Evolutionary conservation across 1,139 yeast species (phyloP).

Genomic region (Hyphopichia wangnamkhiaoensis): DNA sequence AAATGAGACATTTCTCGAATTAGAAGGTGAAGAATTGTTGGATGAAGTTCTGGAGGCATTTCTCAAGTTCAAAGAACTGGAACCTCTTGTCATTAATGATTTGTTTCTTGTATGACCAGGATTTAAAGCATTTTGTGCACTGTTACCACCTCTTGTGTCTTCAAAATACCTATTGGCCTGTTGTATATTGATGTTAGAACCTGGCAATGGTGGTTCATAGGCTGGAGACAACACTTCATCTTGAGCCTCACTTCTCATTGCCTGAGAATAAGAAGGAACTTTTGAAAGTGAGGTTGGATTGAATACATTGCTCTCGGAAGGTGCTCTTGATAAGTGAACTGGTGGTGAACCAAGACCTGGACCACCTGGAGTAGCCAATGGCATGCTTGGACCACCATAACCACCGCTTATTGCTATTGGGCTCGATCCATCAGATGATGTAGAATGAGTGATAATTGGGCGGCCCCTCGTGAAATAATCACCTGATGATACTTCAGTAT

Average conservation of each 20-base stretch:
- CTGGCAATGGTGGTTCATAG: conserved; percentile 58
- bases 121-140: conserved; percentile 7
- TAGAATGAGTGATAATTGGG: conserved; percentile 8
- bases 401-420: conserved; percentile 6
- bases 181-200: conserved; percentile 34
- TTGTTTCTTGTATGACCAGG: conserved; percentile 9
- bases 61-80: conserved; percentile 21
- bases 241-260: conserved; percentile 51
- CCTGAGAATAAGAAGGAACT: conserved; percentile 85
- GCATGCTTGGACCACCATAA: conserved; percentile 3
- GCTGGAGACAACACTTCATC: conserved; percentile 62
- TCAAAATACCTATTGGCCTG: conserved; percentile 27
- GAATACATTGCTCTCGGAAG: conserved; percentile 37
- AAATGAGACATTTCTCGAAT: conserved; percentile 30
- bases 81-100: conserved; percentile 19
- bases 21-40: conserved; percentile 27
- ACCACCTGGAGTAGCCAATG: background rate
- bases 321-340: conserved; percentile 58
- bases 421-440: conserved; percentile 5
- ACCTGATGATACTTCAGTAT: conserved; percentile 12
- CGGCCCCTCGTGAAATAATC: conserved; percentile 23
- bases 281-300: conserved; percentile 43
- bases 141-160: conserved; percentile 10
- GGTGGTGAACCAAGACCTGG: conserved; percentile 53
- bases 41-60: conserved; percentile 20